Evolutionary conservation across 2,329 filamentous ascomycete species (phyloP).

Genomic region (Fusarium abutilonis): DNA sequence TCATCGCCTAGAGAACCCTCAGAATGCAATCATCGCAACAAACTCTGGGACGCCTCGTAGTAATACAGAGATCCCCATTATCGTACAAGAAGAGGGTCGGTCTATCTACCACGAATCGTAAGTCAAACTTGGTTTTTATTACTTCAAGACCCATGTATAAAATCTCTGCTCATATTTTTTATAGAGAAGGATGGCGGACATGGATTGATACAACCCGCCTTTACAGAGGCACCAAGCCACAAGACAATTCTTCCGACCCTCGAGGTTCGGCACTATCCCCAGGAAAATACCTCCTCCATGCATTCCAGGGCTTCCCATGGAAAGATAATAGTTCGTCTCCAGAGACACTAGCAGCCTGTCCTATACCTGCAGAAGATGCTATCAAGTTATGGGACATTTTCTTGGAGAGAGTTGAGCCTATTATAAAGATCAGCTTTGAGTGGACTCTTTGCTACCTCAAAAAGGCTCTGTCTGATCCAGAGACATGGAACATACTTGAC

Average conservation of each 20-base stretch:
- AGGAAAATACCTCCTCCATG: slow-evolving; percentile 12
- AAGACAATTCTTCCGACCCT: not conserved
- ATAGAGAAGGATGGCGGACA: slow-evolving; percentile 14
- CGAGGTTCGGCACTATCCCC: slow-evolving; percentile 16
- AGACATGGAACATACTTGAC: slow-evolving; percentile 3
- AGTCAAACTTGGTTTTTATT: not conserved
- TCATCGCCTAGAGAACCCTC: not conserved
- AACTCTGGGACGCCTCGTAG: not conserved
- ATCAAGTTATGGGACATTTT: slow-evolving; percentile 11
- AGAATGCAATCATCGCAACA: not conserved
- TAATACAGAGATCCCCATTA: slow-evolving; percentile 12
- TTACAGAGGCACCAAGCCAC: slow-evolving; percentile 6
- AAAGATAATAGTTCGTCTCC: not conserved
- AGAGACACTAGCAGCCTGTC: not conserved
- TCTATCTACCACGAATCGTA: slow-evolving; percentile 22
- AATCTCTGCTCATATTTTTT: fast-evolving
- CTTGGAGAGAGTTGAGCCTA: slow-evolving; percentile 19
- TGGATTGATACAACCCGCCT: slow-evolving; percentile 15
- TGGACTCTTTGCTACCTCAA: slow-evolving; percentile 2
- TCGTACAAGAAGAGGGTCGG: slow-evolving; percentile 18
- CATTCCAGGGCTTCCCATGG: slow-evolving; percentile 23
- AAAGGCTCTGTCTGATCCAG: not conserved
- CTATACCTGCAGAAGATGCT: not conserved
- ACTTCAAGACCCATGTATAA: no score
- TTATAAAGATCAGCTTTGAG: slow-evolving; percentile 26